A percentile compares a stretch with the other conserved stretches of the same genome.
These are phyloP conservation scores for Leccinum fallax DNA, from an alignment of 1,284 basidiomycete species.

Conservation along the genomic window DNA sequence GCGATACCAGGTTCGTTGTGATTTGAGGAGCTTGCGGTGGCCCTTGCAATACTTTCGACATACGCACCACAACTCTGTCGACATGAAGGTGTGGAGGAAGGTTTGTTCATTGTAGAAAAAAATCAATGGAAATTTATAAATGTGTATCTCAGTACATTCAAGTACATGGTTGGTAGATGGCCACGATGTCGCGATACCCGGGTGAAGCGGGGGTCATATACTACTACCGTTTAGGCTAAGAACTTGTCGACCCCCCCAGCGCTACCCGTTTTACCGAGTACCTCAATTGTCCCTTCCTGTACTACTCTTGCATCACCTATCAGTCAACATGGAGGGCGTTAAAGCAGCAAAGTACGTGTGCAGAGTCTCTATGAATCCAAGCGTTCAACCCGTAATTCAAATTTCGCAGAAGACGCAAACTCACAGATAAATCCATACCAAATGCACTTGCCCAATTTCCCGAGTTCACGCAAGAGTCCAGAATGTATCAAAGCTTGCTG, in stretches of 20 bases:
- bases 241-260: background rate
- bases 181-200: too few relatives aligned
- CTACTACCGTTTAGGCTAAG: background rate
- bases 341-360: conserved; percentile 40
- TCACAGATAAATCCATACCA: conserved; percentile 80
- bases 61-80: too few relatives aligned
- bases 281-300: background rate
- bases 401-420: conserved; percentile 65
- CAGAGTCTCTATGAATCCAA: background rate
- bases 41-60: too few relatives aligned
- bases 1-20: too few relatives aligned
- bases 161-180: too few relatives aligned
- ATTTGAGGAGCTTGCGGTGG: too few relatives aligned
- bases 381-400: background rate
- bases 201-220: background rate
- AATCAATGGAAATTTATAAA: too few relatives aligned
- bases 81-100: too few relatives aligned
- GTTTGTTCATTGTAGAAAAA: too few relatives aligned
- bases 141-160: too few relatives aligned
- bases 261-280: background rate
- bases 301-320: background rate
- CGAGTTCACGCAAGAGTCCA: conserved; percentile 77
- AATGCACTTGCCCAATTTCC: conserved; percentile 67
- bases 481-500: conserved; percentile 85
- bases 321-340: conserved; percentile 42